phyloP scores from a whole-genome alignment of 2,329 filamentous ascomycete genomes.

The Colletotrichum paranaense region DNA sequence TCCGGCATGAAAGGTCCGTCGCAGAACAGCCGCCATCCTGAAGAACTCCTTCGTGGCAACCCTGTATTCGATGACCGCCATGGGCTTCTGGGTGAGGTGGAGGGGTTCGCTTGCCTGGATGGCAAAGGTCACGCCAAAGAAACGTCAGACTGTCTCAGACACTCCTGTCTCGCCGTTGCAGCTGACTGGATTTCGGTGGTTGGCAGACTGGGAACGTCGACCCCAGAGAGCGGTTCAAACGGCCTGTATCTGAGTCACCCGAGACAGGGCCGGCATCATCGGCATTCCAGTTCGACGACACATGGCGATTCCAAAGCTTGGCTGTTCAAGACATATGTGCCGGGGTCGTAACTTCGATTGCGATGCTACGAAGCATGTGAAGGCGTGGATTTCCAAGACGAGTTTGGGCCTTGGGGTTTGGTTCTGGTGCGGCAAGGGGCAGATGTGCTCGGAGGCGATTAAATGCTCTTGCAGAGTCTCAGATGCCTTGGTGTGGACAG shows the following conservation, averaged over 20 bases:
- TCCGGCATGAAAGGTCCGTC: not conserved
- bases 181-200: constrained; percentile 18
- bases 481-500: not conserved
- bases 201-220: not conserved
- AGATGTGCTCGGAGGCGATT: not conserved
- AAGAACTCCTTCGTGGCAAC: not conserved
- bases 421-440: not conserved
- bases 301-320: constrained; percentile 8
- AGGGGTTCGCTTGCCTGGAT: not conserved
- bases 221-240: not conserved
- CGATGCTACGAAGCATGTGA: not conserved
- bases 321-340: not conserved
- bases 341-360: not conserved
- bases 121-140: not conserved
- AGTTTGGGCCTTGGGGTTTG: not conserved
- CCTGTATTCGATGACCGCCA: not conserved
- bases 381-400: not conserved
- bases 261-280: constrained; percentile 20
- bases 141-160: constrained; percentile 31
- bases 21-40: not conserved
- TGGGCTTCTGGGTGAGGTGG: not conserved
- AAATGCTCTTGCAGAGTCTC: not conserved
- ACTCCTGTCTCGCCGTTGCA: not conserved
- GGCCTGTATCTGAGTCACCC: not conserved
- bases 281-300: not conserved